A percentile compares a stretch with the other conserved stretches of the same genome.
phyloP scores from a whole-genome alignment of 345 rosid genomes.

The Eucalyptus leucophloia region DNA sequence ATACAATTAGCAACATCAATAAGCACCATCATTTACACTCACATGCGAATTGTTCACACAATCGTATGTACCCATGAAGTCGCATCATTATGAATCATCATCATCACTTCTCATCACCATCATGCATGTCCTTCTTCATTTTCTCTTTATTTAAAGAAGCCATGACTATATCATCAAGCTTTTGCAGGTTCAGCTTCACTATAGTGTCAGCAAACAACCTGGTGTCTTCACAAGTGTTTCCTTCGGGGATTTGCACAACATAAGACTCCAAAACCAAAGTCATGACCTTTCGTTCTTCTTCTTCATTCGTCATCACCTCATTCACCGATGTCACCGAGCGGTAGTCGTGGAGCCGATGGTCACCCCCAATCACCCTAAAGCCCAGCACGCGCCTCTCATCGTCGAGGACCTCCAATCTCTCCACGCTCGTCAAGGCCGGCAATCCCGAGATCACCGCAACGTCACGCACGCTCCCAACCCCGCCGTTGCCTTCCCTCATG shows the following conservation, averaged over 20 bases:
- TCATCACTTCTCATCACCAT: background rate
- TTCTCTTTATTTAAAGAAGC: constrained; percentile 21
- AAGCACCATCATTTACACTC: background rate
- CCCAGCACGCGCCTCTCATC: constrained; percentile 57
- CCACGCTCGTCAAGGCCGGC: constrained; percentile 87
- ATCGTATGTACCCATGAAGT: background rate
- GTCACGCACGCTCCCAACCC: constrained; percentile 50
- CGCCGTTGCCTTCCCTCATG: constrained; percentile 30
- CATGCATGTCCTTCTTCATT: background rate
- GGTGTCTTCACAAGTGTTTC: constrained; percentile 63
- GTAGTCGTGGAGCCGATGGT: constrained; percentile 66
- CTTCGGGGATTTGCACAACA: constrained; percentile 69
- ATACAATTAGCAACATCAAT: background rate
- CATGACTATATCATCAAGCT: constrained; percentile 49
- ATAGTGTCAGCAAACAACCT: constrained; percentile 87
- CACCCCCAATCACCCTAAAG: constrained; percentile 75
- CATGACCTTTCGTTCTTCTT: constrained; percentile 10
- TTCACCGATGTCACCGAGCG: constrained; percentile 65
- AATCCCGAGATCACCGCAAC: constrained; percentile 66
- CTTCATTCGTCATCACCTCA: constrained; percentile 16
- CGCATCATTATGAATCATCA: background rate
- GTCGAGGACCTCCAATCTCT: constrained; percentile 65
- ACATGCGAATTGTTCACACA: background rate
- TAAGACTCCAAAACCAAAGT: constrained; percentile 71
- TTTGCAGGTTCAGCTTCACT: constrained; percentile 77